Base-by-base conservation (phyloP, 176 grass and related monocot genomes). In the Oryza rufipogon region DNA sequence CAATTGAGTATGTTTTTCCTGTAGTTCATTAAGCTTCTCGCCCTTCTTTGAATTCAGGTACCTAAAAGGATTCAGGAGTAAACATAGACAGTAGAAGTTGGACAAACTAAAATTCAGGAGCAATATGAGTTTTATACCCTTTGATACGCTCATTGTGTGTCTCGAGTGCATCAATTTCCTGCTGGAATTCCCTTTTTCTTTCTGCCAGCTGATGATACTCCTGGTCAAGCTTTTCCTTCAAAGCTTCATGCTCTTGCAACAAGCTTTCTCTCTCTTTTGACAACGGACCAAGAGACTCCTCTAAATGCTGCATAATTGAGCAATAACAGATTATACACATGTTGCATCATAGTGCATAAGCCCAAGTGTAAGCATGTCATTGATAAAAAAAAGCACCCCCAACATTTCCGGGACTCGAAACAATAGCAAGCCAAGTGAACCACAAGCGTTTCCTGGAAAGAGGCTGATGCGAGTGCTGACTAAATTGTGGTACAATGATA, bases 131-230 rank as follows among this genome's bases (percentile, higher is more conserved):
- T 23, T 49, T 75, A 67, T 82, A 97, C 95, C 73, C 92, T 93
- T 91, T 93, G 61, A 97, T 95, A 56, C 86, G 80, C 54, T 34
- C 52, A 86, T 91, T 90, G 19, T 88, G 87, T 78, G 85, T 71
- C 75, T 74, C 49, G 13, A 97, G 87, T 73, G 80, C 88, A 74
- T 93, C 91, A 42, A 92, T 85, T 86, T 97, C 92, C 86, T 93
- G 91, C 88, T 97, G 91, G 76, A 95, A 97, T 33, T 66, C 68
- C 69, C 91, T 90, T 90, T 88, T 97, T 81, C 68, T 87, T 76
- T 97, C 92, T 85, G 91, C 91, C 68, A 91, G 73, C 33, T 88
- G 69, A 80, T 97, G 76, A 84, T 91, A 97, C 71, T 95, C 91
- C 74, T 67, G 70, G 70, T 95, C 95, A 64, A 91, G 80, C 66